A percentile compares a stretch with the other conserved stretches of the same genome.
Conservation (phyloP, 129 eudicot genomes). For the Flaveria trinervia region DNA sequence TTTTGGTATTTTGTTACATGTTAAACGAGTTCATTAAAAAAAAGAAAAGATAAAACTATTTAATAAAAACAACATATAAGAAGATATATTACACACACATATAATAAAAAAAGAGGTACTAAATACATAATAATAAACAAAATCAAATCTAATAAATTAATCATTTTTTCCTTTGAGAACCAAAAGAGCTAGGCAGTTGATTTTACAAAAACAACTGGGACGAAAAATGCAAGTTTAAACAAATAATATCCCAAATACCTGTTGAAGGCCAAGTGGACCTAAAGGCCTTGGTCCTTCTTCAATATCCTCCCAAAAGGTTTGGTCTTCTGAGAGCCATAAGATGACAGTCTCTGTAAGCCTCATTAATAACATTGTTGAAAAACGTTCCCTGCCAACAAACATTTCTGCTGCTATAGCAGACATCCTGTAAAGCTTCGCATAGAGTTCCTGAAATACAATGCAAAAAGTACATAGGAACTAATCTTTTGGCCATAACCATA, state of each 20-base stretch:
- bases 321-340: conserved; percentile 94
- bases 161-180: neutral
- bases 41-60: neutral
- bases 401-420: conserved; percentile 88
- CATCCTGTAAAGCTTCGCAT: conserved; percentile 80
- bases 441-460: conserved; percentile 70
- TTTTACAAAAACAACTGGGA: neutral
- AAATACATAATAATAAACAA: neutral
- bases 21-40: neutral
- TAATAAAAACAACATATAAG: neutral
- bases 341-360: conserved; percentile 97
- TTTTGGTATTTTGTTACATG: neutral
- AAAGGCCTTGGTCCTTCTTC: conserved; percentile 94
- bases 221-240: neutral
- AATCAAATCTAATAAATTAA: neutral
- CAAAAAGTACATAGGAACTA: conserved; percentile 1
- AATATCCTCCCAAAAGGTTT: conserved; percentile 95
- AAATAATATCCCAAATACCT: conserved; percentile 39
- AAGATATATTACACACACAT: neutral
- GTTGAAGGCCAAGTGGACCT: conserved; percentile 93
- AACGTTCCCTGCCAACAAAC: conserved; percentile 97
- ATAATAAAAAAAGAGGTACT: neutral
- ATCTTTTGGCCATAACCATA: conserved; percentile 11
- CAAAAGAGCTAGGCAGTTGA: neutral
- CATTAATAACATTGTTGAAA: conserved; percentile 87